Percentiles rank a stretch among this genome's conserved stretches.
Conservation (phyloP, 2,329 filamentous ascomycete species). For the Sporothrix euskadiensis region DNA sequence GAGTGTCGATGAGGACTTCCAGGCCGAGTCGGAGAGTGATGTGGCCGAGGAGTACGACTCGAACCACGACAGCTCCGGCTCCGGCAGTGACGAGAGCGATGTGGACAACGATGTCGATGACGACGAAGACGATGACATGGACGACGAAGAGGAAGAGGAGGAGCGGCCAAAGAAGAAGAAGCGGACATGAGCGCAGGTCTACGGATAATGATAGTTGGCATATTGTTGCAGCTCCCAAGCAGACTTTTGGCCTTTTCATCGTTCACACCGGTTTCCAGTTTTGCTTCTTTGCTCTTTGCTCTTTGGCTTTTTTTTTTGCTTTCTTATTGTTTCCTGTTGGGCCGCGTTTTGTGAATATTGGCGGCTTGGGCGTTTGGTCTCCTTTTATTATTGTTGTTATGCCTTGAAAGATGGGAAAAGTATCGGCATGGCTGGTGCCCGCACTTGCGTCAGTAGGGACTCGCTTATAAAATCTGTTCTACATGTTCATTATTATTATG, state of each 20-base stretch:
- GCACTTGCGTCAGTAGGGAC: neutral
- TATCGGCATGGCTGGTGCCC: neutral
- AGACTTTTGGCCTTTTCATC: neutral
- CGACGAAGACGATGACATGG: constrained; percentile 49
- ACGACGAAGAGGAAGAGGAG: constrained; percentile 41
- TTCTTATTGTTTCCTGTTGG: neutral
- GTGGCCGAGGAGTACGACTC: constrained; percentile 96
- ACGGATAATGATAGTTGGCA: neutral
- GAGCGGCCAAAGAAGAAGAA: constrained; percentile 49
- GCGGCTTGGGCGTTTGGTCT: constrained; percentile 12
- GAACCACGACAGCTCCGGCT: constrained; percentile 81
- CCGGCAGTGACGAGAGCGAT: constrained; percentile 66
- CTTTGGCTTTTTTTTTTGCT: neutral
- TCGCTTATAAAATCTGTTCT: neutral
- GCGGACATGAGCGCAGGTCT: constrained; percentile 37
- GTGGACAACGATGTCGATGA: constrained; percentile 53
- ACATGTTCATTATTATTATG: neutral
- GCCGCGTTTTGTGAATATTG: constrained; percentile 11
- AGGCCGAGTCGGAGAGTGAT: constrained; percentile 87
- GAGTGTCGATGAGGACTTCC: constrained; percentile 94
- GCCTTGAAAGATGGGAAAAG: constrained; percentile 16
- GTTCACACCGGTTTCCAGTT: neutral
- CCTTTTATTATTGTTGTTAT: neutral
- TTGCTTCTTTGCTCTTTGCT: neutral
- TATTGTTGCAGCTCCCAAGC: neutral